phyloP scores from a whole-genome alignment of 2,329 filamentous ascomycete species.

The Thielaviopsis musarum region DNA sequence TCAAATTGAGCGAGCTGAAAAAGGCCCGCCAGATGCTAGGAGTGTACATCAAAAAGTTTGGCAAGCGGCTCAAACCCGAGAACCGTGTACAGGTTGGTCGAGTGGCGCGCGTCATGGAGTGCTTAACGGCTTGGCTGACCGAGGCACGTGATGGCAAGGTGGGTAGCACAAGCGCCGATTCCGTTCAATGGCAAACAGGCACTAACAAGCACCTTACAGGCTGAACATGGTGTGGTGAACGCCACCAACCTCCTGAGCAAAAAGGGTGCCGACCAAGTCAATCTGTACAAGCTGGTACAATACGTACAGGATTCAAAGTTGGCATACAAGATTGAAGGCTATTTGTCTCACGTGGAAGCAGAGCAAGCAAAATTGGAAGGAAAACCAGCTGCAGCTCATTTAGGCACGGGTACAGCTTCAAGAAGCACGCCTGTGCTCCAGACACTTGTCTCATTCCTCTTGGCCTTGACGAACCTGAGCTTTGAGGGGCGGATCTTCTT shows the following conservation, averaged over 20 bases:
- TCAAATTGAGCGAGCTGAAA: conserved; percentile 57
- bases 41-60: conserved; percentile 72
- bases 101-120: conserved; percentile 67
- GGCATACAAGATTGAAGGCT: conserved; percentile 87
- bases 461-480: conserved; percentile 74
- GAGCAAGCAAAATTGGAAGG: conserved; percentile 21
- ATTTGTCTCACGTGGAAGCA: conserved; percentile 47
- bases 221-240: conserved; percentile 49
- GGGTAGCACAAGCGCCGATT: conserved; percentile 11
- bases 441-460: conserved; percentile 44
- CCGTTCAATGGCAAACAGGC: not conserved
- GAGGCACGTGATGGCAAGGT: conserved; percentile 32
- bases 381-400: not conserved
- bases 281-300: conserved; percentile 70
- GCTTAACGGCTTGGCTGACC: conserved; percentile 53
- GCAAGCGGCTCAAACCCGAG: conserved; percentile 73
- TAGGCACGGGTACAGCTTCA: conserved; percentile 9
- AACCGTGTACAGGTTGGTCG: conserved; percentile 87
- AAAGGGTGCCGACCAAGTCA: conserved; percentile 89
- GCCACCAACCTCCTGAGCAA: conserved; percentile 56
- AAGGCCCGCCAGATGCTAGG: conserved; percentile 60
- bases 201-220: conserved; percentile 18
- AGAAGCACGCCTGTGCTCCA: conserved; percentile 35
- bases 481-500: conserved; percentile 51
- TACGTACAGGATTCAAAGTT: conserved; percentile 88